These are phyloP conservation scores for Trichocomaceae sp. DNA, from an alignment of 2,329 filamentous ascomycete genomes.

Conservation along the genomic window DNA sequence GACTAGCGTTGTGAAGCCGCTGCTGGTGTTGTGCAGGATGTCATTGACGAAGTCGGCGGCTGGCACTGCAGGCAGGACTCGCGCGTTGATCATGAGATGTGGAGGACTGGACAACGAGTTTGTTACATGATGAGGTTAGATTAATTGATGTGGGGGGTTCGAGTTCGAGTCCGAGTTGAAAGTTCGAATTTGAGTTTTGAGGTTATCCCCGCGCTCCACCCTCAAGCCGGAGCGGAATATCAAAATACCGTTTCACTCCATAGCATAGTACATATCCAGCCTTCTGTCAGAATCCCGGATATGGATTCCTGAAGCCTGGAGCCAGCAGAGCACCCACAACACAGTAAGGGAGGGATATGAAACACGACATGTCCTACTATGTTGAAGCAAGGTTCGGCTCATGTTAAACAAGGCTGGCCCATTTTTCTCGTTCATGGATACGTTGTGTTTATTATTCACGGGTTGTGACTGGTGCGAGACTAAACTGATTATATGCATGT, in stretches of 20 bases:
- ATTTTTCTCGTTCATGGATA: no score
- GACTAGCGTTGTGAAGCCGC: constrained; percentile 59
- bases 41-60: constrained; percentile 54
- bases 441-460: no score
- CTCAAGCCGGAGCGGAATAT: neutral
- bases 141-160: neutral
- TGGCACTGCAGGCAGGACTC: constrained; percentile 37
- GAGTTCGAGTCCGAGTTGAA: neutral
- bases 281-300: no score
- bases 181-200: neutral
- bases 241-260: neutral
- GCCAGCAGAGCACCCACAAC: no score
- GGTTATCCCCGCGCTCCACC: neutral
- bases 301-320: no score
- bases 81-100: constrained; percentile 11
- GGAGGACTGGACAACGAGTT: neutral
- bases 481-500: no score
- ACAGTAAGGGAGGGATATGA: no score
- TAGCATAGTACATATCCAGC: no score
- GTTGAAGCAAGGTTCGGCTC: no score
- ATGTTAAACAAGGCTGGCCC: no score
- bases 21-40: constrained; percentile 51
- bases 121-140: neutral
- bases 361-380: no score
- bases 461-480: no score